Evolutionary conservation across 129 eudicot species (phyloP).

Genomic region (Flaveria ramosissima): DNA sequence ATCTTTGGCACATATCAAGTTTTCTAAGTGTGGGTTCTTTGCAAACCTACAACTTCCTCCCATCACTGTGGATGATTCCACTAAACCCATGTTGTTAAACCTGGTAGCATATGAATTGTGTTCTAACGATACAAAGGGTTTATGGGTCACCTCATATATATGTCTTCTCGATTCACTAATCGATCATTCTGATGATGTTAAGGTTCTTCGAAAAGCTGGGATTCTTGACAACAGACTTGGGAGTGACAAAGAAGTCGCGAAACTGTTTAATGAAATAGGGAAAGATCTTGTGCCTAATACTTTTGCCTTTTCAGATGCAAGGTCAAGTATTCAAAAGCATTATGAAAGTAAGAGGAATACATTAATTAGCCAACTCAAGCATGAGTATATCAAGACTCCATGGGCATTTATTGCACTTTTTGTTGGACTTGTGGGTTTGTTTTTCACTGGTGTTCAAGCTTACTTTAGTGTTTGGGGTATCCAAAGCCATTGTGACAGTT

Average conservation of each 20-base stretch:
- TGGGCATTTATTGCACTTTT: conserved; percentile 45
- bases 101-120: conserved; percentile 50
- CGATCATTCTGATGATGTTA: conserved; percentile 37
- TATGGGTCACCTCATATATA: conserved; percentile 41
- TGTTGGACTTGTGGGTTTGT: conserved; percentile 36
- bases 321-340: conserved; percentile 28
- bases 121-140: conserved; percentile 22
- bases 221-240: conserved; percentile 33
- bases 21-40: background rate
- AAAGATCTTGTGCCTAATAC: conserved; percentile 22
- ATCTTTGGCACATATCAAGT: conserved; percentile 27
- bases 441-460: conserved; percentile 45
- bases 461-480: conserved; percentile 31
- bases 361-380: conserved; percentile 35
- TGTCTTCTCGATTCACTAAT: conserved; percentile 44
- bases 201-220: conserved; percentile 31
- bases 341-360: conserved; percentile 35
- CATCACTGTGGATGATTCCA: conserved; percentile 34
- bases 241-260: conserved; percentile 39
- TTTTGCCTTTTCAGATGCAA: conserved; percentile 7
- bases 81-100: conserved; percentile 36
- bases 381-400: conserved; percentile 41
- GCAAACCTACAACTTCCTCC: conserved; percentile 36
- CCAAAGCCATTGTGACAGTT: conserved; percentile 20
- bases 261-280: conserved; percentile 37